A percentile compares a stretch with the other conserved stretches of the same genome.
These are phyloP conservation scores for Colletotrichum karsti DNA, from an alignment of 2,329 filamentous ascomycete species.

Conservation along the genomic window DNA sequence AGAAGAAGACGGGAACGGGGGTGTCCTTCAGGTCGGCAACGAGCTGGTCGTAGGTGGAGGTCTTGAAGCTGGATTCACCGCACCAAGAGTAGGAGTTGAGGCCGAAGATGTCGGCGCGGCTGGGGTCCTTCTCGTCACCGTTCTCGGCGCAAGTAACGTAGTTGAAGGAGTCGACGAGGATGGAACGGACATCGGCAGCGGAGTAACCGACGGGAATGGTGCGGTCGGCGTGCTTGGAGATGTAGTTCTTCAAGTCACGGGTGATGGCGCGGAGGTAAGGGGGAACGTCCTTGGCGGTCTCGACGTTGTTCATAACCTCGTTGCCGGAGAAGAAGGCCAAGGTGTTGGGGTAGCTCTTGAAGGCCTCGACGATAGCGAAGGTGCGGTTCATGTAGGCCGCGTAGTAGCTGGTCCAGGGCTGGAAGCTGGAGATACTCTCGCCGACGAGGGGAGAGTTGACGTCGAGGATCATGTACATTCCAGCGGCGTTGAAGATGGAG, in stretches of 20 bases:
- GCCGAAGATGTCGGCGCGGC: conserved; percentile 78
- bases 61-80: conserved; percentile 68
- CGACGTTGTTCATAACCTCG: conserved; percentile 76
- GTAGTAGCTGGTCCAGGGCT: conserved; percentile 69
- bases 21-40: conserved; percentile 71
- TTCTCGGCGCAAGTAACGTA: conserved; percentile 75
- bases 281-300: conserved; percentile 67
- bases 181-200: conserved; percentile 78
- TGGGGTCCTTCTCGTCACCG: conserved; percentile 64
- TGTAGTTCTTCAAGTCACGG: conserved; percentile 83
- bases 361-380: conserved; percentile 73
- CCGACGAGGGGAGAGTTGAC: conserved; percentile 72
- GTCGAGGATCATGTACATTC: conserved; percentile 75
- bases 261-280: conserved; percentile 80
- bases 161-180: conserved; percentile 78
- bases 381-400: conserved; percentile 70
- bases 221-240: conserved; percentile 74
- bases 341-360: conserved; percentile 73
- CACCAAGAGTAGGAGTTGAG: conserved; percentile 81
- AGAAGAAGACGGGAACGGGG: conserved; percentile 82
- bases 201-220: conserved; percentile 82
- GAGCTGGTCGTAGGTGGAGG: conserved; percentile 69
- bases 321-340: conserved; percentile 82
- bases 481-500: conserved; percentile 73
- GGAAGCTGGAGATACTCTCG: conserved; percentile 61